Base-by-base conservation (phyloP, 345 rosid species). In the Odontarrhena argentea region DNA sequence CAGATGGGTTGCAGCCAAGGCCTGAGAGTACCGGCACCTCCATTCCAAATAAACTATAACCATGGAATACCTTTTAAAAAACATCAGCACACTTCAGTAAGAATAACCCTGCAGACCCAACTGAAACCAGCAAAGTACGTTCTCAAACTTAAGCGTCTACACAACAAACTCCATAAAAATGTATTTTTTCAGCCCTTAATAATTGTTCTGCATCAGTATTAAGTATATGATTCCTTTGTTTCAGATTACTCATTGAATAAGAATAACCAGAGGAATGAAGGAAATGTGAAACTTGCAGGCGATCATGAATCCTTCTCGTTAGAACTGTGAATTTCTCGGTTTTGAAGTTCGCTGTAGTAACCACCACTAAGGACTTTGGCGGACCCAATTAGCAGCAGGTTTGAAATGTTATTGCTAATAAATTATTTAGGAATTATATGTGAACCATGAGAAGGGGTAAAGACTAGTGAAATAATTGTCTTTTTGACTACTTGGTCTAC, bases 1-100 rank as follows among this genome's bases (percentile, higher is more conserved):
- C 84, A 80, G 75, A 77, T 77, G 12, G 65, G 61, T 52, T 68
- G 60, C 51, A 79, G 69, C 74, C 92, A 72, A 73, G 84, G 76
- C 51, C 86, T 68, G 45, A 82, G 71, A 60, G 64, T 55, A 42
- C 63, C 62, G 6, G 57, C 41, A 60, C 76, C 82, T 42, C 46
- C 78, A 45, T 63, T 70, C 25, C 79, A 71, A 35, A 65, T 52
- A 56, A 56, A 40, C 13, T 76, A 25, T 77, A 77, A 67, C 63
- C 64, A 60, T 41, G 76, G 52, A 68, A 8, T 73, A 26, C 80
- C 55, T 34, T 34, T 48, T 74, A 53, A 74, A 53, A 59, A 11
- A 22, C 80, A 24, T 79, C 64, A 47, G 71, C 71, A 40, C 77
- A 71, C 69, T 68, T 53, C 2, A 55, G 69, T 76, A 61, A 59